These are phyloP conservation scores for Trametes cinnabarina DNA, from an alignment of 768 basidiomycete species.

Conservation along the genomic window DNA sequence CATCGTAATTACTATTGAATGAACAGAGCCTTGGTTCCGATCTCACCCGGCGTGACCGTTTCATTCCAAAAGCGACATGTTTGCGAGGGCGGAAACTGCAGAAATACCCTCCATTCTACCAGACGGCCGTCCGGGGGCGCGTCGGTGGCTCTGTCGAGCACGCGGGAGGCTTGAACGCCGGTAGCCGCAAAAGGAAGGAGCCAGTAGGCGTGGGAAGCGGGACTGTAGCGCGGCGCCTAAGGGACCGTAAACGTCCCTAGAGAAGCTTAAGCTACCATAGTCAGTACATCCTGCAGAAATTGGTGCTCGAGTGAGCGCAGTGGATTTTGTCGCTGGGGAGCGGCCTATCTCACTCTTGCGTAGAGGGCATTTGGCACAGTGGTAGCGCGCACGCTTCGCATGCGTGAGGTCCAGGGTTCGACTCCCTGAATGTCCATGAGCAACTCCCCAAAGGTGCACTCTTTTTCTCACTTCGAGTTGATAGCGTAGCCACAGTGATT, in stretches of 20 bases:
- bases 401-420: constrained; percentile 36
- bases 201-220: background rate
- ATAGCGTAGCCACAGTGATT: no score
- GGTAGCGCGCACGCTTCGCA: constrained; percentile 38
- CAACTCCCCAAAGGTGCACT: no score
- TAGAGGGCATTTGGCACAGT: constrained; percentile 36
- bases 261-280: no score
- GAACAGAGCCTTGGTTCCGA: background rate
- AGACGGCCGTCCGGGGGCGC: background rate
- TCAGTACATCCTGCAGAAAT: no score
- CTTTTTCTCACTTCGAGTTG: no score
- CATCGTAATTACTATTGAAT: no score
- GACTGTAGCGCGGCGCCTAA: background rate
- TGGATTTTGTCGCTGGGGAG: background rate
- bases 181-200: background rate
- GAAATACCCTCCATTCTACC: background rate
- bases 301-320: no score
- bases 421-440: constrained; percentile 31
- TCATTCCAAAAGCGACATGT: background rate
- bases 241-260: background rate
- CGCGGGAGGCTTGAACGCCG: background rate
- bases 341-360: background rate
- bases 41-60: background rate
- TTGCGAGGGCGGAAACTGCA: background rate
- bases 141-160: background rate